Conservation (phyloP, 78 protist species). For the Protostelium mycophagum region DNA sequence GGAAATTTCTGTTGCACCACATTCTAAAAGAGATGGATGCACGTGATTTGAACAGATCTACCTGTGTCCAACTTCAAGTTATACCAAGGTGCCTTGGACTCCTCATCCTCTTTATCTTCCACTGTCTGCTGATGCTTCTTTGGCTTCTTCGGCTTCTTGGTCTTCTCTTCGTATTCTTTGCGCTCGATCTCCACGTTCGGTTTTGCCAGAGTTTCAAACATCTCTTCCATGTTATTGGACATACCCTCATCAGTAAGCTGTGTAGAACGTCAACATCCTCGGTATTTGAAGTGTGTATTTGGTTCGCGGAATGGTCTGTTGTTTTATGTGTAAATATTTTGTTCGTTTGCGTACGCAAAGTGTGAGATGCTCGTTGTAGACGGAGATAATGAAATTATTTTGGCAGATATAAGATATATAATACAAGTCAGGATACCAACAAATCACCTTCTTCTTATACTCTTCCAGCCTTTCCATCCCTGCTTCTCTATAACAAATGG, state of each 20-base stretch:
- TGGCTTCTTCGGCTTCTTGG: neutral
- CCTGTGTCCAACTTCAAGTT: neutral
- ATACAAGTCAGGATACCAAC: too few species aligned
- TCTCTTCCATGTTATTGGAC: neutral
- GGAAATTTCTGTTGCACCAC: too few species aligned
- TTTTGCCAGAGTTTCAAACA: neutral
- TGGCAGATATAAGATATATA: too few species aligned
- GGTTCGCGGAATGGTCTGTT: too few species aligned
- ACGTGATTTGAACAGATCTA: neutral
- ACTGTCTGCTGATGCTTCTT: too few species aligned
- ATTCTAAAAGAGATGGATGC: neutral
- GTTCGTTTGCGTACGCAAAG: too few species aligned
- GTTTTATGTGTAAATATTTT: neutral
- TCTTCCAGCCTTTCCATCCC: constrained; percentile 24
- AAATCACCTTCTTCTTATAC: constrained; percentile 5
- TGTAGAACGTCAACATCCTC: too few species aligned
- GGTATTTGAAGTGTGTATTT: too few species aligned
- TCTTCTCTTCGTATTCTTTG: neutral
- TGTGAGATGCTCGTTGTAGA: too few species aligned
- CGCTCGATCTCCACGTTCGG: constrained; percentile 13
- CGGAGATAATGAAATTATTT: too few species aligned
- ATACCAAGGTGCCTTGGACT: neutral
- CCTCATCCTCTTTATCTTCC: too few species aligned
- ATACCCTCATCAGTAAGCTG: neutral
- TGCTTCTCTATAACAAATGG: constrained; percentile 48